Conservation (phyloP, 2,329 filamentous ascomycete species). For the Aureobasidium zeae region DNA sequence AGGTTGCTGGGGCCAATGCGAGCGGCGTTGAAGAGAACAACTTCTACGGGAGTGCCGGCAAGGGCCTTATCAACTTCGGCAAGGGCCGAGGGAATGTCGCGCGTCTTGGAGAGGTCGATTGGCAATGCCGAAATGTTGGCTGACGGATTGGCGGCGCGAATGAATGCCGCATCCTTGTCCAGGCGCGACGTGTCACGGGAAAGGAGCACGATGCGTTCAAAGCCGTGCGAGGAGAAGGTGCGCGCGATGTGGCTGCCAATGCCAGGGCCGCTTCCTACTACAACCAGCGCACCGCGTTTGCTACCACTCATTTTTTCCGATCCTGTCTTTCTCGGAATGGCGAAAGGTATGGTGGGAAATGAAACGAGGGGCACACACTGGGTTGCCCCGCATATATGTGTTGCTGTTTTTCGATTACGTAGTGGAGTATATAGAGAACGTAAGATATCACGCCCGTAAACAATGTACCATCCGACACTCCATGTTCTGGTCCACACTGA, state of each 20-base stretch:
- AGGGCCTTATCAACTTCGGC: constrained; percentile 32
- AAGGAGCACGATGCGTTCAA: constrained; percentile 42
- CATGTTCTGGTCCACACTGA: too few relatives aligned
- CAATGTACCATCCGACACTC: too few relatives aligned
- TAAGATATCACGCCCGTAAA: too few relatives aligned
- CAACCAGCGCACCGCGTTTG: constrained; percentile 21
- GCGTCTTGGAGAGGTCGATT: constrained; percentile 37
- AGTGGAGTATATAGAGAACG: too few relatives aligned
- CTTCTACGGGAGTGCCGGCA: constrained; percentile 34
- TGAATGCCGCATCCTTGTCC: constrained; percentile 26
- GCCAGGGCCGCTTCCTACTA: constrained; percentile 42
- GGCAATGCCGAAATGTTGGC: constrained; percentile 36
- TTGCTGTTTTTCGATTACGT: too few relatives aligned
- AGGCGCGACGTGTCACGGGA: constrained; percentile 37
- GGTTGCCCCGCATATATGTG: too few relatives aligned
- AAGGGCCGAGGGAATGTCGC: constrained; percentile 32
- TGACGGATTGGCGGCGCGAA: constrained; percentile 26
- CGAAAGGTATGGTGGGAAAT: too few relatives aligned
- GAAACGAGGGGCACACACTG: too few relatives aligned
- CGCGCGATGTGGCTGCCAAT: constrained; percentile 37
- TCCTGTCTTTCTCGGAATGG: too few relatives aligned
- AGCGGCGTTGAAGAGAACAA: constrained; percentile 46
- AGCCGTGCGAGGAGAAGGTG: constrained; percentile 36
- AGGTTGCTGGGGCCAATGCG: constrained; percentile 36
- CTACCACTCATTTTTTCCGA: too few relatives aligned